These are phyloP conservation scores for Populus tomentosa DNA, from an alignment of 441 rosid species.

Conservation along the genomic window DNA sequence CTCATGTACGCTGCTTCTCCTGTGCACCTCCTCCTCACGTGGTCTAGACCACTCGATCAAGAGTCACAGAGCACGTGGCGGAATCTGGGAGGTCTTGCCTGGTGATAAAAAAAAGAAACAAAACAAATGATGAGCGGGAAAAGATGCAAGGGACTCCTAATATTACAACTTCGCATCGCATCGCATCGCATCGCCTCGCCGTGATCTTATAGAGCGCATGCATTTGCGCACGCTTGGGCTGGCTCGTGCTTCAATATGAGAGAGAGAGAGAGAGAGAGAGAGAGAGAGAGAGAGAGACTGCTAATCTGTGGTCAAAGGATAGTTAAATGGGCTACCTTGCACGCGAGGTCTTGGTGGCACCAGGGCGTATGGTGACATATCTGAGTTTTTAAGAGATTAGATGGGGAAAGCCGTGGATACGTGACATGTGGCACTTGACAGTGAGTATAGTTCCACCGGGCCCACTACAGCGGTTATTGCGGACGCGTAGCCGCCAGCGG, in stretches of 20 bases:
- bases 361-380: slow-evolving; percentile 14
- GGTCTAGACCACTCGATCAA: slow-evolving; percentile 2
- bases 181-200: too few species aligned
- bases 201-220: slow-evolving; percentile 41
- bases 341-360: slow-evolving; percentile 36
- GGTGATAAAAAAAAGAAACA: not conserved
- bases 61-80: slow-evolving; percentile 3
- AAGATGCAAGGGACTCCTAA: not conserved
- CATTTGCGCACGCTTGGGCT: slow-evolving; percentile 47
- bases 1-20: not conserved
- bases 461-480: slow-evolving; percentile 23
- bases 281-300: too few species aligned
- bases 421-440: not conserved
- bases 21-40: not conserved
- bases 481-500: slow-evolving; percentile 44
- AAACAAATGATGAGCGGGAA: not conserved
- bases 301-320: slow-evolving; percentile 33
- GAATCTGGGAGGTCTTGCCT: not conserved
- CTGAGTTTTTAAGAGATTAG: not conserved
- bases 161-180: slow-evolving; percentile 7
- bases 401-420: not conserved
- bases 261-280: too few species aligned
- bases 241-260: slow-evolving; percentile 33
- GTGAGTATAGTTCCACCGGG: not conserved
- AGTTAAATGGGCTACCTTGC: slow-evolving; percentile 34